These are phyloP conservation scores for Glonium stellatum DNA, from an alignment of 495 filamentous ascomycete species.

Conservation along the genomic window DNA sequence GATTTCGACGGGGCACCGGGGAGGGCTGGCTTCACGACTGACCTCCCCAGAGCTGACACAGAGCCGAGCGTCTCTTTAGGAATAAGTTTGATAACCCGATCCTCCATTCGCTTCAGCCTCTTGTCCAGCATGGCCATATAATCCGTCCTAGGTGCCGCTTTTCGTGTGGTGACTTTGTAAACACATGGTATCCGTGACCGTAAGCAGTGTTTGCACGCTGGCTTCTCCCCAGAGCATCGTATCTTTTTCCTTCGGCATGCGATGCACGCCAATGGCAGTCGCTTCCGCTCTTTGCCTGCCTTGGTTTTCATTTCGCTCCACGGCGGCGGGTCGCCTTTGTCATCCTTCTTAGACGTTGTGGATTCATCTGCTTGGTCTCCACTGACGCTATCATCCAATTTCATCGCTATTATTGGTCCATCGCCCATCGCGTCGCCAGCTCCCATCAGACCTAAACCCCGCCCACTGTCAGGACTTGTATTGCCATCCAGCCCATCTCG, in stretches of 20 bases:
- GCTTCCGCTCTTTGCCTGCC: constrained; percentile 92
- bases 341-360: constrained; percentile 38
- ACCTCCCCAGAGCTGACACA: constrained; percentile 58
- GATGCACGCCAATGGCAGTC: constrained; percentile 89
- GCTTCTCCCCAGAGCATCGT: constrained; percentile 94
- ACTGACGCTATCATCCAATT: constrained; percentile 16
- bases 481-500: constrained; percentile 13
- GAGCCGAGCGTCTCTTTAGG: constrained; percentile 69
- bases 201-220: constrained; percentile 93
- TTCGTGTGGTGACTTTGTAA: constrained; percentile 95
- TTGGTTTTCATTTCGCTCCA: constrained; percentile 98
- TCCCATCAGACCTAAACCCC: constrained; percentile 14
- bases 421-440: constrained; percentile 17
- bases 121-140: constrained; percentile 99
- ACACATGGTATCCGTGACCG: constrained; percentile 91
- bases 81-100: constrained; percentile 91
- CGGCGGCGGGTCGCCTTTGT: constrained; percentile 53
- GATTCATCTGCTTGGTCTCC: constrained; percentile 23
- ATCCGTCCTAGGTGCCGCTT: constrained; percentile 91
- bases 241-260: constrained; percentile 97
- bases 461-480: constrained; percentile 23
- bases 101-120: constrained; percentile 77
- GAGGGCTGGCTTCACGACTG: constrained; percentile 71
- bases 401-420: constrained; percentile 17
- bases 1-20: constrained; percentile 52